These are phyloP conservation scores for Heterobasidion parviporum DNA, from an alignment of 1,284 basidiomycete species.

Conservation along the genomic window DNA sequence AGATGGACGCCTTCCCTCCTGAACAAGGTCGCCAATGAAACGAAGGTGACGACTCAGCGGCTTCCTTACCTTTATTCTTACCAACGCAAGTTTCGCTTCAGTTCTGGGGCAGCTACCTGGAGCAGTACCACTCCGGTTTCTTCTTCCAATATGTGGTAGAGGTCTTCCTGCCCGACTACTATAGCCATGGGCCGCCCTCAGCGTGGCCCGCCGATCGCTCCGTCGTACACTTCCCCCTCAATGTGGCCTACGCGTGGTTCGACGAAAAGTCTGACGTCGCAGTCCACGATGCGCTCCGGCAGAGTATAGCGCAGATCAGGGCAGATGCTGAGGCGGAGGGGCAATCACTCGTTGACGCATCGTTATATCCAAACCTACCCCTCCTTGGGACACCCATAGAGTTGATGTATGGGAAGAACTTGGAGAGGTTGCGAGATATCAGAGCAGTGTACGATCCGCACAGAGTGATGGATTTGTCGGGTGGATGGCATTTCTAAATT, in stretches of 20 bases:
- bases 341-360: constrained; percentile 27
- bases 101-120: constrained; percentile 8
- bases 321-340: constrained; percentile 32
- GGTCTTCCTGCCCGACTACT: constrained; percentile 5
- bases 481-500: constrained; percentile 33
- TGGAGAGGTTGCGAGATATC: constrained; percentile 28
- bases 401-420: constrained; percentile 41
- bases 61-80: background rate
- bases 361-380: constrained; percentile 33
- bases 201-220: constrained; percentile 9
- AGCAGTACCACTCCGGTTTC: background rate
- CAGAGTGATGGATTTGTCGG: constrained; percentile 50
- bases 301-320: constrained; percentile 18
- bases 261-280: background rate
- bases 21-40: background rate
- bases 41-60: background rate
- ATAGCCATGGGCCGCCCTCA: constrained; percentile 5
- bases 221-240: constrained; percentile 3
- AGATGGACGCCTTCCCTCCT: background rate
- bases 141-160: constrained; percentile 8
- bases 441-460: constrained; percentile 37
- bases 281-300: background rate
- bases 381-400: constrained; percentile 33
- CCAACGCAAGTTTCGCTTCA: background rate
- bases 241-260: constrained; percentile 1